phyloP scores from a whole-genome alignment of 164 flowering plant species.

The Dillenia suffruticosa region DNA sequence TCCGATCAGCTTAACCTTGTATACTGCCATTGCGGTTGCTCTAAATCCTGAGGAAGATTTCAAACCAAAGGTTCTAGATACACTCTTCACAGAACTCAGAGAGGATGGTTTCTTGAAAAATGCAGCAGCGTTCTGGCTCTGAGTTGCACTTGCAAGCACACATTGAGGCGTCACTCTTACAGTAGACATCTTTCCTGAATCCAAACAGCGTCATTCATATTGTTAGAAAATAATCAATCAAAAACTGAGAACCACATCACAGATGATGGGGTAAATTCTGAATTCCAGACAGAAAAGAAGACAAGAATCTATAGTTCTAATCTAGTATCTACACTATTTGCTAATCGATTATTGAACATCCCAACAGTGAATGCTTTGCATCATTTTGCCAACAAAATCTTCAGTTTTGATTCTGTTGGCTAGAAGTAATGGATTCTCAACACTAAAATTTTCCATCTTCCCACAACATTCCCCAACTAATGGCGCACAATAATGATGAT shows the following conservation, averaged over 20 bases:
- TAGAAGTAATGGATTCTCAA: too few species aligned
- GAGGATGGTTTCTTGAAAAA: constrained; percentile 29
- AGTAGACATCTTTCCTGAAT: constrained; percentile 26
- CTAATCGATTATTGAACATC: too few species aligned
- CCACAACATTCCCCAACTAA: too few species aligned
- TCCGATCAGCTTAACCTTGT: constrained; percentile 67
- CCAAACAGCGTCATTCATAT: neutral
- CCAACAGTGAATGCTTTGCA: too few species aligned
- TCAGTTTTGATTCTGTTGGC: too few species aligned
- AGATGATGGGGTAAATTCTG: too few species aligned
- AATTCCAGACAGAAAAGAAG: too few species aligned
- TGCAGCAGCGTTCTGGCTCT: constrained; percentile 13
- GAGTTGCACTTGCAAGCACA: constrained; percentile 18
- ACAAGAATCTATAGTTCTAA: too few species aligned
- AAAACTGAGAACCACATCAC: too few species aligned
- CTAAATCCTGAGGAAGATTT: constrained; percentile 32
- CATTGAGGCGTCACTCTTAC: constrained; percentile 24
- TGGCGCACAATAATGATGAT: neutral
- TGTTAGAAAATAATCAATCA: too few species aligned
- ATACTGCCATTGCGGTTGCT: constrained; percentile 45
- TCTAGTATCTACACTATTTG: too few species aligned
- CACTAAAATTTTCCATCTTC: neutral
- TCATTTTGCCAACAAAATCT: too few species aligned
- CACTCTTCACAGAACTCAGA: constrained; percentile 30
- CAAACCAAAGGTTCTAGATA: constrained; percentile 50